Evolutionary conservation across 2,329 filamentous ascomycete genomes (phyloP).

Genomic region (Rutstroemia sp.): DNA sequence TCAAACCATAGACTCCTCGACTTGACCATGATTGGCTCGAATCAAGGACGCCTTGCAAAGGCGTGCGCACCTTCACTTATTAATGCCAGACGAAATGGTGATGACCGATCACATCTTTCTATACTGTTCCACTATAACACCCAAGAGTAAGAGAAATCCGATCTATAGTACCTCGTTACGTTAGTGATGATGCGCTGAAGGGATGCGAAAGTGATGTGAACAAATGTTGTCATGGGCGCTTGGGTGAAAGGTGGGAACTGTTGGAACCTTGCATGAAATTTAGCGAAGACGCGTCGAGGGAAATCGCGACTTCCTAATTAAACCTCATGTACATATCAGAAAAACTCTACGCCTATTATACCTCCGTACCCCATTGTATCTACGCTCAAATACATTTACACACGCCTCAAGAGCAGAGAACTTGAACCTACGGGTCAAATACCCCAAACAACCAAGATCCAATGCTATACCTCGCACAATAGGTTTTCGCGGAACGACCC

Average conservation of each 20-base stretch:
- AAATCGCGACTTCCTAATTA: constrained; percentile 7
- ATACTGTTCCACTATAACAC: background rate
- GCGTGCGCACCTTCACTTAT: too few species aligned
- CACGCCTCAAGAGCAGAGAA: background rate
- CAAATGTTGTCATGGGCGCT: background rate
- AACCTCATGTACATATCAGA: background rate
- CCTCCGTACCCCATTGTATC: background rate
- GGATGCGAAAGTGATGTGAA: background rate
- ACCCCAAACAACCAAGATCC: background rate
- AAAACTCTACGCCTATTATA: background rate
- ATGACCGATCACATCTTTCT: too few species aligned
- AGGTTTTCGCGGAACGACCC: background rate
- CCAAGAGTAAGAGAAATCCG: too few species aligned
- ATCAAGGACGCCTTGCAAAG: too few species aligned
- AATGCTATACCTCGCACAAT: constrained; percentile 2
- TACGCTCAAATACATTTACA: background rate
- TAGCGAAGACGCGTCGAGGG: constrained; percentile 4
- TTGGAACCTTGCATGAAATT: constrained; percentile 5
- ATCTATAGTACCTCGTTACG: background rate
- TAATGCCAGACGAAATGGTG: too few species aligned
- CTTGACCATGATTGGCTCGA: too few species aligned
- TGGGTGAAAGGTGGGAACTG: background rate
- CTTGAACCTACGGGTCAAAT: background rate
- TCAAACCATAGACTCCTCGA: too few species aligned
- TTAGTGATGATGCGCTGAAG: background rate